phyloP scores from a whole-genome alignment of 2,329 filamentous ascomycete species.

The Knufia petricola region DNA sequence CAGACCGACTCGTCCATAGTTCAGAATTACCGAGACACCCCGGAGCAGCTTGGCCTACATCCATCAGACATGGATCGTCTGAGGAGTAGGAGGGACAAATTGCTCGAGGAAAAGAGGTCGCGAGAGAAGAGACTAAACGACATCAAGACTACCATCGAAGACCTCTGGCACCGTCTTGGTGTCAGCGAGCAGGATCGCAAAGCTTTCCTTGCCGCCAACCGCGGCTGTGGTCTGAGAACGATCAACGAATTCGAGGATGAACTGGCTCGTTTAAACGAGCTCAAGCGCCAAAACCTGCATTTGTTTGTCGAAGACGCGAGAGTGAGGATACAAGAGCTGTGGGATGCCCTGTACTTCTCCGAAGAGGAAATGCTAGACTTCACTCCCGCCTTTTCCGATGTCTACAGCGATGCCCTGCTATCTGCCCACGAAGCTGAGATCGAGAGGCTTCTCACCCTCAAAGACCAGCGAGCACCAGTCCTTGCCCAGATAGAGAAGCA shows the following conservation, averaged over 20 bases:
- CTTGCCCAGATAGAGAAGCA: conserved; percentile 76
- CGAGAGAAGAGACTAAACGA: conserved; percentile 72
- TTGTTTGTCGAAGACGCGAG: conserved; percentile 92
- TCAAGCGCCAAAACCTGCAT: conserved; percentile 91
- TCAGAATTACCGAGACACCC: conserved; percentile 78
- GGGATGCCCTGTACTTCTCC: conserved; percentile 88
- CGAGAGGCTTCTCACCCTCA: conserved; percentile 65
- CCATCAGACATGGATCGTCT: conserved; percentile 72
- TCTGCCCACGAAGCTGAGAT: conserved; percentile 94
- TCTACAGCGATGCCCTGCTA: conserved; percentile 89
- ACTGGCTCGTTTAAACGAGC: conserved; percentile 71
- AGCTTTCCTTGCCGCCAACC: conserved; percentile 74
- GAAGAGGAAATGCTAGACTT: conserved; percentile 99
- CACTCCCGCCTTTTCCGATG: conserved; percentile 90
- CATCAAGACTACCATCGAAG: conserved; percentile 67
- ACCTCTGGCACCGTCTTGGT: conserved; percentile 78
- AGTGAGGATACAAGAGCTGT: conserved; percentile 82
- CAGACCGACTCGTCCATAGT: conserved; percentile 84
- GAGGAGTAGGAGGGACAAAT: conserved; percentile 64
- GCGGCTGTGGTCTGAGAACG: conserved; percentile 79
- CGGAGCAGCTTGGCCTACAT: conserved; percentile 88
- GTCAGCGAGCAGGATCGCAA: conserved; percentile 76
- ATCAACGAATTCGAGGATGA: conserved; percentile 97
- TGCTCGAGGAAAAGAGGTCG: conserved; percentile 77
- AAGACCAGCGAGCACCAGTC: conserved; percentile 77